A percentile compares a stretch with the other conserved stretches of the same genome.
These are phyloP conservation scores for Aspergillus pseudonomiae DNA, from an alignment of 2,329 filamentous ascomycete genomes.

Conservation along the genomic window DNA sequence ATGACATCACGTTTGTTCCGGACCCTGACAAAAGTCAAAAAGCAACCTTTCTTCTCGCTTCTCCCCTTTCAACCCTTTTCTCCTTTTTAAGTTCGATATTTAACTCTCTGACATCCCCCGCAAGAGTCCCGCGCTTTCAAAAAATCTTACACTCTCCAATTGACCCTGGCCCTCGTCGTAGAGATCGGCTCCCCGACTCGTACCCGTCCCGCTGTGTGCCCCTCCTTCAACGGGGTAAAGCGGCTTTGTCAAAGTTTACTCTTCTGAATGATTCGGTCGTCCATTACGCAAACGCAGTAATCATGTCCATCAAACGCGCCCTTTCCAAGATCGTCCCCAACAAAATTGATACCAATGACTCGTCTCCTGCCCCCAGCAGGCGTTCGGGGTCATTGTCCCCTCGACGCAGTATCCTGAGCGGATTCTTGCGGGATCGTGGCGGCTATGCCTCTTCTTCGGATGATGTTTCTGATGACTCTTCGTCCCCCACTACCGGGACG, in stretches of 20 bases:
- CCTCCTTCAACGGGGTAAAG: constrained; percentile 12
- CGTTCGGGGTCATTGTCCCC: constrained; percentile 29
- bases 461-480: constrained; percentile 44
- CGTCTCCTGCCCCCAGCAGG: constrained; percentile 10
- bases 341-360: background rate
- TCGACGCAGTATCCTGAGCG: constrained; percentile 44
- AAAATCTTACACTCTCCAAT: background rate
- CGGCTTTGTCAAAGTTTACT: background rate
- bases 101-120: background rate
- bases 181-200: background rate
- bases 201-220: constrained; percentile 1
- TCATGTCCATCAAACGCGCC: constrained; percentile 53
- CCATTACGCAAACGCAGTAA: constrained; percentile 7
- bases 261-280: background rate
- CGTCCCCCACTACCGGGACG: constrained; percentile 26
- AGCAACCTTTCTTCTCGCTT: too few species aligned
- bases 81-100: background rate
- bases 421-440: constrained; percentile 44
- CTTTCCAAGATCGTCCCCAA: constrained; percentile 43
- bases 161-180: background rate
- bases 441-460: constrained; percentile 49
- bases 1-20: constrained; percentile 4
- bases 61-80: background rate
- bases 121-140: background rate
- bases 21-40: constrained; percentile 1